phyloP scores from a whole-genome alignment of 2,329 filamentous ascomycete genomes.

The Leptoxyphium fumago region DNA sequence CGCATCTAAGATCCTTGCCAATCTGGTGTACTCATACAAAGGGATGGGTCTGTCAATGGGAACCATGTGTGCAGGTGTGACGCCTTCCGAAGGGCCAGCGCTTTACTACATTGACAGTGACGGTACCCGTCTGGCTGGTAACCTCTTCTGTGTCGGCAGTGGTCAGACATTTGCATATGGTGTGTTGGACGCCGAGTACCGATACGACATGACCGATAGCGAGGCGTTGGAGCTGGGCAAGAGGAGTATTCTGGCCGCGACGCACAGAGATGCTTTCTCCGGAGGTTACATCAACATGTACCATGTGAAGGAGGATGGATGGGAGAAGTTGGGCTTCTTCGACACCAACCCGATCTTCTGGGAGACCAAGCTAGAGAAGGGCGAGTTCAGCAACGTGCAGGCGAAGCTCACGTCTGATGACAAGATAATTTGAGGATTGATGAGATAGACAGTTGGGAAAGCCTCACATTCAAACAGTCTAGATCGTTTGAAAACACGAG shows the following conservation, averaged over 20 bases:
- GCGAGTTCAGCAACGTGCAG: constrained; percentile 94
- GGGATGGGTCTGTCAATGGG: constrained; percentile 98
- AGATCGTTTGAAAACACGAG: too few relatives aligned
- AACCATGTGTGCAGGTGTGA: constrained; percentile 97
- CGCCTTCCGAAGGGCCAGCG: constrained; percentile 85
- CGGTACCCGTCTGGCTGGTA: constrained; percentile 79
- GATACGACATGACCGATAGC: constrained; percentile 72
- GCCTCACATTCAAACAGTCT: too few relatives aligned
- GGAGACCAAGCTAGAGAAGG: constrained; percentile 97
- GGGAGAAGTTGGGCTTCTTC: constrained; percentile 96
- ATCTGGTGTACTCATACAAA: constrained; percentile 97
- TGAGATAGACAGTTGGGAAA: too few relatives aligned
- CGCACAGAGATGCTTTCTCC: constrained; percentile 95
- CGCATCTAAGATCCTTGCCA: constrained; percentile 95
- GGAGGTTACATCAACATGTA: constrained; percentile 98
- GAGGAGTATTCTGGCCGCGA: constrained; percentile 87
- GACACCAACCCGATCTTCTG: constrained; percentile 99
- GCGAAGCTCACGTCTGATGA: constrained; percentile 46
- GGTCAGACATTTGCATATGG: constrained; percentile 98
- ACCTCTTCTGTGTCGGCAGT: constrained; percentile 95
- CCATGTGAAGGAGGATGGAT: constrained; percentile 96
- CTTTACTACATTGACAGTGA: constrained; percentile 99
- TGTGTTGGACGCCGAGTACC: constrained; percentile 90
- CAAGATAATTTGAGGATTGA: constrained; percentile 7
- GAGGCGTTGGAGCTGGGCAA: constrained; percentile 83